phyloP scores from a whole-genome alignment of 1,284 basidiomycete species.

The Cronartium quercuum region DNA sequence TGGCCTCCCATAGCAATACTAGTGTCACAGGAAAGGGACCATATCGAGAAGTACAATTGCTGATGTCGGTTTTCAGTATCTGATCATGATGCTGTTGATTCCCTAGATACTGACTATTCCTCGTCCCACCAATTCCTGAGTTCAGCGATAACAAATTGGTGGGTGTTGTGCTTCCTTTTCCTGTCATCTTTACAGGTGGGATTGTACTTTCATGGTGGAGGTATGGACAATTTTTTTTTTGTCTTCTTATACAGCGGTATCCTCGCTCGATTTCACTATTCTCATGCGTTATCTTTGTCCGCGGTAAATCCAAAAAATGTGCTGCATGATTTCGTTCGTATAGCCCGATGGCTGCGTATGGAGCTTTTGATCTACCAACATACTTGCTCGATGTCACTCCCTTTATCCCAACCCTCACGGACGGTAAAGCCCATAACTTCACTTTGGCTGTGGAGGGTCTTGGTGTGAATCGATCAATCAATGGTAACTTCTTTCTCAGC shows the following conservation, averaged over 20 bases:
- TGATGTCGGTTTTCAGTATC: slow-evolving; percentile 51
- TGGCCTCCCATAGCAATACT: slow-evolving; percentile 53
- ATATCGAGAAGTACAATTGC: slow-evolving; percentile 69
- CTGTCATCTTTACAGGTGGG: slow-evolving; percentile 71
- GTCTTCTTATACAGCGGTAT: background rate
- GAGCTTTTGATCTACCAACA: slow-evolving; percentile 68
- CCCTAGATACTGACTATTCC: background rate
- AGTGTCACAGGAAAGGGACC: slow-evolving; percentile 57
- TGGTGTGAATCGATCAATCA: slow-evolving; percentile 60
- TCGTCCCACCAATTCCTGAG: background rate
- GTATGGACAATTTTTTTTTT: background rate
- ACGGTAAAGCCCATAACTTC: slow-evolving; percentile 64
- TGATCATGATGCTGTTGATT: background rate
- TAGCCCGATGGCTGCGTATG: slow-evolving; percentile 68
- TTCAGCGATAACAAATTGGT: slow-evolving; percentile 60
- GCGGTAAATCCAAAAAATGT: background rate
- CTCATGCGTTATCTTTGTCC: too few relatives aligned
- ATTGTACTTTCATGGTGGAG: slow-evolving; percentile 66
- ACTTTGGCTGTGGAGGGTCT: slow-evolving; percentile 67
- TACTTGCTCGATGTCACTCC: slow-evolving; percentile 73
- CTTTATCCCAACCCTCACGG: slow-evolving; percentile 65
- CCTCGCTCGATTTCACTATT: too few relatives aligned
- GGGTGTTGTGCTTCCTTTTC: slow-evolving; percentile 69
- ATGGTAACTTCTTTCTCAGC: slow-evolving; percentile 68
- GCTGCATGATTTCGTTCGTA: background rate